These are phyloP conservation scores for Naganishia kalamii DNA, from an alignment of 768 basidiomycete species.

Conservation along the genomic window DNA sequence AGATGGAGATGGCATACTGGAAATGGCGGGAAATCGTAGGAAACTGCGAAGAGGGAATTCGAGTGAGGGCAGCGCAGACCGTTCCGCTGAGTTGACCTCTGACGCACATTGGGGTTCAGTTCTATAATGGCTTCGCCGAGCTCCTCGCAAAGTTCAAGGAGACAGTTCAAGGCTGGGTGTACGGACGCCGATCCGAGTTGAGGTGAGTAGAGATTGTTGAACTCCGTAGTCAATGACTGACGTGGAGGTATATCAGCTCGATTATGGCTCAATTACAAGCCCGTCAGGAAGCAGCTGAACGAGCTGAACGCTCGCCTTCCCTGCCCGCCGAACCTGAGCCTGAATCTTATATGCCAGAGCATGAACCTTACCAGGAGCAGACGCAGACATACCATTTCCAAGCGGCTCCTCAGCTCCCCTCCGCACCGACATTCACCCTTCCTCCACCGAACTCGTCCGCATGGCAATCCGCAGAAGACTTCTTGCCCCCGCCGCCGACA, in stretches of 20 bases:
- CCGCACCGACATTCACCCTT: slow-evolving; percentile 28
- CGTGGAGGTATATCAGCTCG: slow-evolving; percentile 18
- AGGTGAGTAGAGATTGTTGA: slow-evolving; percentile 54
- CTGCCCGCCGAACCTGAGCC: not conserved
- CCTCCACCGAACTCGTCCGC: slow-evolving; percentile 34
- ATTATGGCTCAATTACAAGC: slow-evolving; percentile 16
- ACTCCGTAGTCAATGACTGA: slow-evolving; percentile 6
- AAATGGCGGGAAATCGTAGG: slow-evolving; percentile 77
- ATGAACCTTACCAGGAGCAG: not conserved
- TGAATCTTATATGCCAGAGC: not conserved
- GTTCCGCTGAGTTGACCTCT: not conserved
- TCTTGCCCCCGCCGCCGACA: slow-evolving; percentile 43
- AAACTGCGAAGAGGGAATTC: slow-evolving; percentile 82
- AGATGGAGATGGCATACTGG: slow-evolving; percentile 74
- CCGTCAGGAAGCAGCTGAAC: not conserved
- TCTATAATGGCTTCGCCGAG: slow-evolving; percentile 77
- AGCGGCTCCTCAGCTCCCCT: slow-evolving; percentile 11
- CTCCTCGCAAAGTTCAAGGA: slow-evolving; percentile 70
- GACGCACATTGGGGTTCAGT: slow-evolving; percentile 51
- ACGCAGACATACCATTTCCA: not conserved
- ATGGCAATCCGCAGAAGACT: slow-evolving; percentile 39
- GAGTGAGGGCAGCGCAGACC: slow-evolving; percentile 51
- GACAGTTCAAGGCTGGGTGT: slow-evolving; percentile 67
- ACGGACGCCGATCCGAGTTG: slow-evolving; percentile 64
- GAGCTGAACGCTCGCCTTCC: slow-evolving; percentile 11